Evolutionary conservation across 2,329 filamentous ascomycete species (phyloP).

Genomic region (Fusarium sambucinum): DNA sequence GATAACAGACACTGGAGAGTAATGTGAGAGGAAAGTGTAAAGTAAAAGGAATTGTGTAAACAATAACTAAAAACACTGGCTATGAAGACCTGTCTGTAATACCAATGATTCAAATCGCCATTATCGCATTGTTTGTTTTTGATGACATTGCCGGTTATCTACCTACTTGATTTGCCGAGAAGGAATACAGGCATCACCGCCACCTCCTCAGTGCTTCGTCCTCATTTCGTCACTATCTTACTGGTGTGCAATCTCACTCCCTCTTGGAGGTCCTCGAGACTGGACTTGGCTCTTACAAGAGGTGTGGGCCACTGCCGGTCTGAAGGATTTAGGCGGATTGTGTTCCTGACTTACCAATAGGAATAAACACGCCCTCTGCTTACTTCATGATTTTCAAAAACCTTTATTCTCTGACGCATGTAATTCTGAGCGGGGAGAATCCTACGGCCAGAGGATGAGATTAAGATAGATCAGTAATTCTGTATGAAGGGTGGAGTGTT

Average conservation of each 20-base stretch:
- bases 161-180: neutral
- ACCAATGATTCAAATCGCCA: neutral
- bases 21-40: neutral
- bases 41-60: neutral
- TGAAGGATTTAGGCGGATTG: neutral
- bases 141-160: neutral
- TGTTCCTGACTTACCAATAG: neutral
- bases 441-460: neutral
- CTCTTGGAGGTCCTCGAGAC: neutral
- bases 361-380: neutral
- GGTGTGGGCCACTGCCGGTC: neutral
- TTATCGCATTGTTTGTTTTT: neutral
- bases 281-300: neutral
- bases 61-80: neutral
- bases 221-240: neutral
- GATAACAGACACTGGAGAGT: neutral
- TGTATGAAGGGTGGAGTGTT: neutral
- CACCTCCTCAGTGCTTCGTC: neutral
- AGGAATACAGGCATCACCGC: neutral
- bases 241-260: neutral
- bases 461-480: neutral
- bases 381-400: neutral
- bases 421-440: neutral
- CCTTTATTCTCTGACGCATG: neutral
- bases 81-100: neutral